Evolutionary conservation across 305 asterid species (phyloP), one percentile per base, ranked within the genome.

Genomic region (Andrographis paniculata): DNA sequence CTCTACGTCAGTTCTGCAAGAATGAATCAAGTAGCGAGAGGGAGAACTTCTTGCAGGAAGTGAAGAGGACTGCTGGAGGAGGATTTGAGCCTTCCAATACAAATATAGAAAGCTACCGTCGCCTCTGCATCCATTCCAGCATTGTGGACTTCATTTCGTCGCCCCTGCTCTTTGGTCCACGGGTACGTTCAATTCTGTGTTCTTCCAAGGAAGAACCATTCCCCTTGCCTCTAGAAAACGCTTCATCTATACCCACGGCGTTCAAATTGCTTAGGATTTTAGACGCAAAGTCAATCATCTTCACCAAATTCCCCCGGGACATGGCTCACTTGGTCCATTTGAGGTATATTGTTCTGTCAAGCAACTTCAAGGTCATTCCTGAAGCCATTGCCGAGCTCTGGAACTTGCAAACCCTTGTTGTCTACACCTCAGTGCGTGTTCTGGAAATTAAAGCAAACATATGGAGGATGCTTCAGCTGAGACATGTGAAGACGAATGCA

Each of bases 401-500:
- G 55, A 33, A 36, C 40, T 19, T 50, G 28, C 44, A 50, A 14
- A 50, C 45, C 8, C 24, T 50, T 11, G 45, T 50, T 2, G 4
- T 50, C 14, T 14, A 35, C 17, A 50, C 55, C 2, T 2, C 55
- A 12, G 11, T 2, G 2, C 24, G 45, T 20, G 19, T 22, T 14
- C 14, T 50, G 3, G 17, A 19, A 1, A 18, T 50, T 5, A 28
- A 48, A 36, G 45, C 44, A 37, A 40, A 36, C 17, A 12, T 50
- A 18, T 50, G 42, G 31, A 9, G 20, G 3, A 17, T 50, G 55
- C 8, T 2, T 9, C 44, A 19, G 8, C 44, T 50, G 45, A 50
- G 55, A n/a, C 55, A 31, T 37, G n/a, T 50, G 33, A 35, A 50
- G 55, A 50, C 44, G 12, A 50, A 35, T 18, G 43, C 44, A 1